Base-by-base conservation (phyloP, 495 filamentous ascomycete species). In the Penicillium steckii region DNA sequence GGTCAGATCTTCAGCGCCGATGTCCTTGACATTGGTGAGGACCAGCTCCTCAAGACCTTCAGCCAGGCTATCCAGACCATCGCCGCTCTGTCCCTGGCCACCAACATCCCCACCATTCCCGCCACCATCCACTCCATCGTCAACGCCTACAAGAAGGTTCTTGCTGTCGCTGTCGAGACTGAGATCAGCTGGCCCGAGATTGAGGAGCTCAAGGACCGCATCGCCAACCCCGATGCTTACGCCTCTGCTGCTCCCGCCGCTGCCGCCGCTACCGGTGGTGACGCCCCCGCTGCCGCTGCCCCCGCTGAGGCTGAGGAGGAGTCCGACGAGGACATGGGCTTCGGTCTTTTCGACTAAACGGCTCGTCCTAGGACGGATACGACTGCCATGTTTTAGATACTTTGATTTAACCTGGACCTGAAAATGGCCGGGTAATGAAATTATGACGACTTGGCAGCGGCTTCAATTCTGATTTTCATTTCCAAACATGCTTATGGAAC, bases 181-280 rank as follows among this genome's bases (percentile, higher is more conserved):
- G 94, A 96, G 53, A 87, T 86, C 82, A 88, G 85, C 77, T 99
- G 93, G 94, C 85, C 91, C 57, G 89, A 89, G 72, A 97, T 99
- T 74, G 87, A 91, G 61, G 82, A 94, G 74, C 88, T 98, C 75
- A 97, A 97, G 86, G 95, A 97, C 76, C 89, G 94, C 66, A 96
- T 97, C 68, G 90, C 90, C 75, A 97, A 98, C 82, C 94, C 94
- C 55, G 94, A 97, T 47, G 90, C 90, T 33, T 97, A 95, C 69
- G 92, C 89, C 57, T 64, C 87, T 47, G 75, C 91, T 67, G 91
- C 85, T 58, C 90, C 91, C 25, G 82, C 71, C 47, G 89, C 83
- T 53, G 75, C 75, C 43, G 76, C 81, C 42, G 67, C 74, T 44
- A 66, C 71, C 38, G 69, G 68, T 51, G 77, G 74, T 29, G 79